A percentile compares a stretch with the other conserved stretches of the same genome.
Evolutionary conservation across 129 eudicot species (phyloP).

Genomic region (Tagetes erecta): DNA sequence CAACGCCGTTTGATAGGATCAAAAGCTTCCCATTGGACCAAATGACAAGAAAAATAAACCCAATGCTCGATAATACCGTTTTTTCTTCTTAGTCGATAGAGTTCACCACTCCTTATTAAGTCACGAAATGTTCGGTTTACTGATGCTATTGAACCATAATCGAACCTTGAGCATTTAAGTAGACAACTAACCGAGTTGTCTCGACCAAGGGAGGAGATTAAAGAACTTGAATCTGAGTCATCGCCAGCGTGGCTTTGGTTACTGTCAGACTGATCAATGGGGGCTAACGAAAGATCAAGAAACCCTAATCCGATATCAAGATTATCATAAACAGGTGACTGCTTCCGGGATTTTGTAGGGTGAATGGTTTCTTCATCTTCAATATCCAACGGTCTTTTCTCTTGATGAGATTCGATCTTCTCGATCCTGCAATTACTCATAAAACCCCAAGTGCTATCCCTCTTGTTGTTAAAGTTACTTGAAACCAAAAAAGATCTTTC

Average conservation of each 20-base stretch:
- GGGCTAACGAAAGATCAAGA: constrained; percentile 38
- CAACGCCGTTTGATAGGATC: constrained; percentile 65
- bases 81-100: constrained; percentile 51
- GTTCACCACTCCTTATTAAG: constrained; percentile 59
- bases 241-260: constrained; percentile 23
- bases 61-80: constrained; percentile 69
- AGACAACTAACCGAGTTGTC: constrained; percentile 77
- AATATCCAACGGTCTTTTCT: constrained; percentile 48
- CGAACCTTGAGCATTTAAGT: constrained; percentile 65
- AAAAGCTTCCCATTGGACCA: constrained; percentile 89
- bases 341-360: constrained; percentile 39
- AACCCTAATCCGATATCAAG: constrained; percentile 39
- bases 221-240: constrained; percentile 58
- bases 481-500: constrained; percentile 72
- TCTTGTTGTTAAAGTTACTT: constrained; percentile 47
- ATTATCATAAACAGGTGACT: constrained; percentile 29
- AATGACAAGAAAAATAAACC: constrained; percentile 87
- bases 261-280: constrained; percentile 33
- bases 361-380: constrained; percentile 44
- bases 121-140: constrained; percentile 67
- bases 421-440: constrained; percentile 55
- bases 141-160: constrained; percentile 75
- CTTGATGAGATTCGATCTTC: constrained; percentile 50
- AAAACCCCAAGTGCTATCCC: constrained; percentile 59
- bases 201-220: constrained; percentile 58